Percentiles rank a stretch among this genome's conserved stretches.
Conservation (phyloP, 306 rosid genomes). For the Cucurbita ficifolia region DNA sequence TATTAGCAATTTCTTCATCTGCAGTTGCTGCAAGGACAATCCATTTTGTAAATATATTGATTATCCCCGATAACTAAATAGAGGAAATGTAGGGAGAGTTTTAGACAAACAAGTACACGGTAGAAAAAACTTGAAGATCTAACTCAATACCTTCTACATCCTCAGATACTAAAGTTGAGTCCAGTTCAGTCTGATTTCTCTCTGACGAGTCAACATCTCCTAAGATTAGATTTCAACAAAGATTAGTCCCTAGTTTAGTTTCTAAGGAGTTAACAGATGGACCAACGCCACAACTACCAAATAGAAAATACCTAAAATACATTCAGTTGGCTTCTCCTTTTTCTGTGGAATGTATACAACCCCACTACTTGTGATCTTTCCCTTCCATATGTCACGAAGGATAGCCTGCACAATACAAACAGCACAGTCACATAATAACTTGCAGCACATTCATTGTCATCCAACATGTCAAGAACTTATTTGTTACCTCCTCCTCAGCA, state of each 20-base stretch:
- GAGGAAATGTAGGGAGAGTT: background rate
- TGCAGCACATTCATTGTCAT: background rate
- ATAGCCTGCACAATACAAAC: conserved; percentile 17
- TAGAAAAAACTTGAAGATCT: background rate
- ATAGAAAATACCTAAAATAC: conserved; percentile 21
- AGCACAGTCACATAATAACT: background rate
- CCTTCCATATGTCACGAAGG: conserved; percentile 35
- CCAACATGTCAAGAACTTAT: background rate
- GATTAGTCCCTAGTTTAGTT: background rate
- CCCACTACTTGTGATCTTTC: conserved; percentile 37
- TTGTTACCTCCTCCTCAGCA: conserved; percentile 35
- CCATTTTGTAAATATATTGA: background rate
- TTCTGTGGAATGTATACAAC: conserved; percentile 17
- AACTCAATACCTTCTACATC: background rate
- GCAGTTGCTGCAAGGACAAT: conserved; percentile 4
- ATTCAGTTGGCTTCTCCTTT: conserved; percentile 23
- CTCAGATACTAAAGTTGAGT: conserved; percentile 1
- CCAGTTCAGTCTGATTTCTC: conserved; percentile 12
- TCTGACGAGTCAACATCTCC: conserved; percentile 21
- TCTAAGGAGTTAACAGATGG: background rate
- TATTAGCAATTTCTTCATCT: conserved; percentile 7
- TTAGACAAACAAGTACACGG: background rate
- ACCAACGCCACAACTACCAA: background rate
- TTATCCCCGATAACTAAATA: background rate
- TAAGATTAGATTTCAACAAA: conserved; percentile 10